A percentile compares a stretch with the other conserved stretches of the same genome.
phyloP scores from a whole-genome alignment of 169 alveolate genomes.

The Eimeria acervulina region DNA sequence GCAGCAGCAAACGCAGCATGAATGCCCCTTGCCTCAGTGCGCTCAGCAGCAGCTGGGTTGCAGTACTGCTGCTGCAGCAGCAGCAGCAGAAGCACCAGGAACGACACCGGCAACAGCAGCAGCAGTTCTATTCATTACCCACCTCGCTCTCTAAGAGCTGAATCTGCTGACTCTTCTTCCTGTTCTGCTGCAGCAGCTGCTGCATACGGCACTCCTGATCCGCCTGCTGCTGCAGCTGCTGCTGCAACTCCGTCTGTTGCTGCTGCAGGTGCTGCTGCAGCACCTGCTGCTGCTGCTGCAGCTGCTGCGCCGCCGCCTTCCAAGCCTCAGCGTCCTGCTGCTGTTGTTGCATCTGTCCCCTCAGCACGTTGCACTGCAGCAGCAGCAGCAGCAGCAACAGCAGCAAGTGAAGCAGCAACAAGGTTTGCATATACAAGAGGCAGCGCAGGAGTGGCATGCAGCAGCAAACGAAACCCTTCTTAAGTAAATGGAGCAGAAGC shows the following conservation, averaged over 20 bases:
- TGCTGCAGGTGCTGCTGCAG: slow-evolving; percentile 58
- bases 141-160: slow-evolving; percentile 39
- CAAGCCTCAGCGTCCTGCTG: slow-evolving; percentile 25
- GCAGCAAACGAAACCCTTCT: slow-evolving; percentile 14
- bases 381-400: background rate
- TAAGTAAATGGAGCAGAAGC: slow-evolving; percentile 21
- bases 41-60: slow-evolving; percentile 18
- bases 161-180: background rate
- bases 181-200: slow-evolving; percentile 47
- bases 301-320: slow-evolving; percentile 65
- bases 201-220: slow-evolving; percentile 48
- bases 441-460: background rate
- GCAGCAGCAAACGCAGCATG: background rate
- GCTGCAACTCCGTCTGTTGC: background rate
- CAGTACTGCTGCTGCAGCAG: slow-evolving; percentile 14
- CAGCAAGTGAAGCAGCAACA: background rate
- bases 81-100: background rate
- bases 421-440: background rate
- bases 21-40: background rate
- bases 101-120: background rate
- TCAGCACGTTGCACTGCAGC: slow-evolving; percentile 41
- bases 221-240: slow-evolving; percentile 64
- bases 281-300: slow-evolving; percentile 39
- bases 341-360: slow-evolving; percentile 51
- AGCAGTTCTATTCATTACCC: background rate